Base-by-base conservation (phyloP, 768 basidiomycete genomes). In the Lanmaoa pseudosensibilis region DNA sequence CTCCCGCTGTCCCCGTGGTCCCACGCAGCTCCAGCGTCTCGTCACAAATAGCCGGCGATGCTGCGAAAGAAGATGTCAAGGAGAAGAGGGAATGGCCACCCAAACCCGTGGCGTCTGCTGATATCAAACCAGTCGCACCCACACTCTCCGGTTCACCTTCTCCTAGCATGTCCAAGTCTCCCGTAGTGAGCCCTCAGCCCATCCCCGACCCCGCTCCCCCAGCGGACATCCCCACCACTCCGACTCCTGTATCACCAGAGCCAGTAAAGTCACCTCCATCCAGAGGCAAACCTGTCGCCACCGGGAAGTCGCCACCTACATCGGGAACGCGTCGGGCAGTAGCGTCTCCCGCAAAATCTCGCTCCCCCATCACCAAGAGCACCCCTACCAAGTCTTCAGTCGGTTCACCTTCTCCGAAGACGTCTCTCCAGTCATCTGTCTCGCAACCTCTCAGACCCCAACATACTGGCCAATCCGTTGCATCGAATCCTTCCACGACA, bases 1-100 rank as follows among this genome's bases (percentile, higher is more conserved):
- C 75, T 11, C 67, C 79, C 30, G 64, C 65, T 30, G 50, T 61
- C 18, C 67, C 79, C 27, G 48, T 57, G 73, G 80, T 61, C 32
- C 77, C 83, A 16, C 81, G 88, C 56, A 86, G 85, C 62, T 78
- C 82, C n/a, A 90, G 85, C 62, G 86, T 84, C 56, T 73, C 79
- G 19, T 87, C 87, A 30, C 83, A 90, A 61, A 75, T 74, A 52
- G 80, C 83, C 9, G 81, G 83, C 41, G 88, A 90, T 68, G 79
- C 85, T 13, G 73, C 76, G 34, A 85, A 82, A 70, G 86, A 85
- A 64, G 88, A 90, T 64, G 66, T 74, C 38, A 87, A 83, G 72
- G 88, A 87, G 69, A 84, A 81, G 66, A 81, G 83, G 43, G 91
- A 92, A 78, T 90, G 88, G 88, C 88, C 90, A 8, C 90, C 85